Conservation (phyloP, 2,329 filamentous ascomycete genomes). For the Trichophyton rubrum region DNA sequence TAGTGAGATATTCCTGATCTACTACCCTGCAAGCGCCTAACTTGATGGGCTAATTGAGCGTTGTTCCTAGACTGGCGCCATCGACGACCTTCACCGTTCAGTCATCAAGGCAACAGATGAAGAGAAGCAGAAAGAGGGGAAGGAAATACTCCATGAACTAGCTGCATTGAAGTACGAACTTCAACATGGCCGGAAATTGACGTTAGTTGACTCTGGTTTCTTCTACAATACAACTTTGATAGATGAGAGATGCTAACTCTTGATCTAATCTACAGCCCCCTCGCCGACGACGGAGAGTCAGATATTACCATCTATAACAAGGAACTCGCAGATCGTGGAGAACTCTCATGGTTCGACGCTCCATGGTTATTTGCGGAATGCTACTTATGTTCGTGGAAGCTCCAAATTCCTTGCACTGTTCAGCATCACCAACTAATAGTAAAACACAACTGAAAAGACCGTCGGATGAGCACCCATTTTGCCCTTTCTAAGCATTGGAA, state of each 20-base stretch:
- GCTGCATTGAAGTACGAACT: slow-evolving; percentile 85
- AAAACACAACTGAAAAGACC: slow-evolving; percentile 26
- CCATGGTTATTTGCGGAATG: slow-evolving; percentile 90
- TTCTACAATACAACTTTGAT: background rate
- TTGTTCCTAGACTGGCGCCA: slow-evolving; percentile 63
- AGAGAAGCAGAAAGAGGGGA: slow-evolving; percentile 61
- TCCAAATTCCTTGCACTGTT: background rate
- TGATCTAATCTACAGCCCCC: slow-evolving; percentile 41
- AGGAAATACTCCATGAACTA: slow-evolving; percentile 67
- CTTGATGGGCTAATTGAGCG: background rate
- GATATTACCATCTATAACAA: slow-evolving; percentile 76
- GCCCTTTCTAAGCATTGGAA: slow-evolving; percentile 70
- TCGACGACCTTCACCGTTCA: slow-evolving; percentile 79
- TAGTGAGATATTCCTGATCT: slow-evolving; percentile 44
- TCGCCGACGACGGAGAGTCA: slow-evolving; percentile 61
- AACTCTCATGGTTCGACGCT: slow-evolving; percentile 67
- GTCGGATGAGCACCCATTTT: slow-evolving; percentile 72
- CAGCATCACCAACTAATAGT: background rate
- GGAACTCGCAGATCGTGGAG: slow-evolving; percentile 62
- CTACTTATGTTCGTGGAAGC: slow-evolving; percentile 54
- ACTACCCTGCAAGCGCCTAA: background rate
- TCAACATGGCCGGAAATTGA: slow-evolving; percentile 71
- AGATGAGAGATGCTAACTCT: background rate
- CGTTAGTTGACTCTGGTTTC: slow-evolving; percentile 38
- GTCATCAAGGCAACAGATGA: slow-evolving; percentile 39